Evolutionary conservation across 805 yeast species (phyloP).

Genomic region (Isabelozyma heimii): DNA sequence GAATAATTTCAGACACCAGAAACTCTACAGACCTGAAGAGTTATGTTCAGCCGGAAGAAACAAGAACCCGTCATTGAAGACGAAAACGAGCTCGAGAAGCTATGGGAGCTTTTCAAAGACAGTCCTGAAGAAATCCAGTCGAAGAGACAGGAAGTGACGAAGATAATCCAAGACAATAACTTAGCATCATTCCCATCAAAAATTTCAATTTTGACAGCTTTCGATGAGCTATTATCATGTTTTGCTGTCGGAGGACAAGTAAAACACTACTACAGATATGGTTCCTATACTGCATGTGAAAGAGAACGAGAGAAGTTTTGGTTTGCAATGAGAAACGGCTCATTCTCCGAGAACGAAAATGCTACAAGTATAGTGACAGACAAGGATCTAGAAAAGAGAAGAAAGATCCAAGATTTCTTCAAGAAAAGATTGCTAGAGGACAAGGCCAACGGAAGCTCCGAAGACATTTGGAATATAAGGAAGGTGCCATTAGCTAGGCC

Average conservation of each 20-base stretch:
- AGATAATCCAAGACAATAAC: constrained; percentile 17
- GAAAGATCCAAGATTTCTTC: constrained; percentile 65
- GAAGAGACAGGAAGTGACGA: constrained; percentile 19
- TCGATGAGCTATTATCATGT: constrained; percentile 83
- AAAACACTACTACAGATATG: constrained; percentile 79
- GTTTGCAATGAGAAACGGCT: constrained; percentile 68
- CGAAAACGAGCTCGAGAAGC: constrained; percentile 23
- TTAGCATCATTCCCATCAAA: constrained; percentile 27
- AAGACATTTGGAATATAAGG: constrained; percentile 75
- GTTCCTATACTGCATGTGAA: constrained; percentile 70
- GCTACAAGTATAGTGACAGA: constrained; percentile 21
- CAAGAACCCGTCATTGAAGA: constrained; percentile 7
- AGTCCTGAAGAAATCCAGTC: constrained; percentile 23
- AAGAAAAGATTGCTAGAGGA: constrained; percentile 60
- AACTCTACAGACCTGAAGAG: too few species aligned
- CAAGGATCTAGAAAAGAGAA: constrained; percentile 49
- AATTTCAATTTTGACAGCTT: constrained; percentile 58
- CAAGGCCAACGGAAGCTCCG: constrained; percentile 69
- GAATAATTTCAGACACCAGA: too few species aligned
- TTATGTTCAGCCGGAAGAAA: neutral
- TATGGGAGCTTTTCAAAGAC: constrained; percentile 31
- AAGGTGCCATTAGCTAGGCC: constrained; percentile 33
- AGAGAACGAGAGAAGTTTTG: constrained; percentile 70
- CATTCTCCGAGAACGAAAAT: constrained; percentile 18
- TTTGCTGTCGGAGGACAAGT: constrained; percentile 90